phyloP scores from a whole-genome alignment of 2,329 filamentous ascomycete genomes.

The Didymella keratinophila region DNA sequence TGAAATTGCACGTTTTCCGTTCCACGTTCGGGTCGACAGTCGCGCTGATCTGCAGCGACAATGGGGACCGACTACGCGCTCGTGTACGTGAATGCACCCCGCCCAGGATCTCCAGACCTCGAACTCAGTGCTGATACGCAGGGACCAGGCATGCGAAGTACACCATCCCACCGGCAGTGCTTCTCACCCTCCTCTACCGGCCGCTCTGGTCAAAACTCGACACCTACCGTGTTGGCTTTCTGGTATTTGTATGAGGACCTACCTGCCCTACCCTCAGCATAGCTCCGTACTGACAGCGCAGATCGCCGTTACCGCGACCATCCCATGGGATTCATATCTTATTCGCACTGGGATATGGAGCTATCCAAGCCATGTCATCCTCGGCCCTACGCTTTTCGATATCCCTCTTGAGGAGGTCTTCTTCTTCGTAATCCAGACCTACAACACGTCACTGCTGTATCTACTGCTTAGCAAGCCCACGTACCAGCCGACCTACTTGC shows the following conservation, averaged over 20 bases:
- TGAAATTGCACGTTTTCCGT: slow-evolving; percentile 21
- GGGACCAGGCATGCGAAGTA: slow-evolving; percentile 67
- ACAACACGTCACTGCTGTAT: slow-evolving; percentile 74
- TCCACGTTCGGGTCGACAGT: slow-evolving; percentile 19
- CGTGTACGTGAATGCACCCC: slow-evolving; percentile 59
- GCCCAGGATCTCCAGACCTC: slow-evolving; percentile 8
- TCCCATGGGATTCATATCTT: slow-evolving; percentile 80
- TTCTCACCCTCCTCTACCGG: slow-evolving; percentile 66
- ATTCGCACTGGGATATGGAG: slow-evolving; percentile 74
- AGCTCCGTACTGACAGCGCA: slow-evolving; percentile 41
- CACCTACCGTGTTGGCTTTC: slow-evolving; percentile 67
- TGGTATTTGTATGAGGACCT: slow-evolving; percentile 58
- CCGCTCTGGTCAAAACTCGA: slow-evolving; percentile 70
- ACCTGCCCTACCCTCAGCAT: slow-evolving; percentile 7
- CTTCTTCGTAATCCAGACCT: slow-evolving; percentile 80
- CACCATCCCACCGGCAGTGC: slow-evolving; percentile 69
- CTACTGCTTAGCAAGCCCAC: slow-evolving; percentile 70
- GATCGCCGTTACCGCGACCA: slow-evolving; percentile 72
- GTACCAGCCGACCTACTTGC: slow-evolving; percentile 63
- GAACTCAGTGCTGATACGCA: slow-evolving; percentile 24
- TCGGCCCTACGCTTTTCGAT: slow-evolving; percentile 68
- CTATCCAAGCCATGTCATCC: slow-evolving; percentile 70
- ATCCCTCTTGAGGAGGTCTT: slow-evolving; percentile 78
- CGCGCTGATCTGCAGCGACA: slow-evolving; percentile 26
- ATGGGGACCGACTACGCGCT: slow-evolving; percentile 70